Evolutionary conservation across 1,284 basidiomycete species (phyloP).

Genomic region (Ceratobasidium sp.): DNA sequence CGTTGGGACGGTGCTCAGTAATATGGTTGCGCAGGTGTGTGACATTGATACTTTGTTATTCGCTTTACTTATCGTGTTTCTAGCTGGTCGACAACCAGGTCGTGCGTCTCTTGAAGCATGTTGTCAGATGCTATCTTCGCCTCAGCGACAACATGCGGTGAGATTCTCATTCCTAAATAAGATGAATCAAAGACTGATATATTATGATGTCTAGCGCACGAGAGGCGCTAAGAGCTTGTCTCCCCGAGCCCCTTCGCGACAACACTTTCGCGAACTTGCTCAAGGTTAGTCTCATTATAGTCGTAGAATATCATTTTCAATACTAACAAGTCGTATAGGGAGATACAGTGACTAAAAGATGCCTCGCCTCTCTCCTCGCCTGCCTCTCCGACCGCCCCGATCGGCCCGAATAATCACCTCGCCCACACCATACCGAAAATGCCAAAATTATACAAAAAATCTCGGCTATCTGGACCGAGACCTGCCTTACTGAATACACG

Average conservation of each 20-base stretch:
- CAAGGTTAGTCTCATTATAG: constrained; percentile 66
- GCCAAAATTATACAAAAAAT: neutral
- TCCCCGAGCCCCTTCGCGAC: constrained; percentile 96
- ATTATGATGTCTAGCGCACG: constrained; percentile 71
- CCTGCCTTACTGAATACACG: constrained; percentile 15
- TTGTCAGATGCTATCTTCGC: constrained; percentile 96
- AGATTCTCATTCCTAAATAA: constrained; percentile 51
- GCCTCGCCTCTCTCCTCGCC: constrained; percentile 92
- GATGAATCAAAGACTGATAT: neutral
- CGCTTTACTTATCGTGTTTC: neutral
- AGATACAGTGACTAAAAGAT: constrained; percentile 96
- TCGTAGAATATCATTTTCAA: neutral
- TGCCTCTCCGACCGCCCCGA: constrained; percentile 73
- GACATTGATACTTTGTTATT: neutral
- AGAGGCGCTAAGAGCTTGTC: constrained; percentile 93
- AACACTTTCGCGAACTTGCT: constrained; percentile 91
- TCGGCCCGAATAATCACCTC: constrained; percentile 43
- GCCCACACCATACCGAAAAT: neutral
- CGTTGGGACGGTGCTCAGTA: constrained; percentile 96
- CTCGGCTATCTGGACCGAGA: neutral
- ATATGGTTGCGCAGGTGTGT: constrained; percentile 89
- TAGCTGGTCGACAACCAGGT: constrained; percentile 94
- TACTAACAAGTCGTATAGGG: constrained; percentile 62
- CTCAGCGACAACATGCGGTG: constrained; percentile 96
- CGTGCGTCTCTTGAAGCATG: constrained; percentile 95